Conservation (phyloP, 2,329 filamentous ascomycete species). For the Amauroascus verrucosus region DNA sequence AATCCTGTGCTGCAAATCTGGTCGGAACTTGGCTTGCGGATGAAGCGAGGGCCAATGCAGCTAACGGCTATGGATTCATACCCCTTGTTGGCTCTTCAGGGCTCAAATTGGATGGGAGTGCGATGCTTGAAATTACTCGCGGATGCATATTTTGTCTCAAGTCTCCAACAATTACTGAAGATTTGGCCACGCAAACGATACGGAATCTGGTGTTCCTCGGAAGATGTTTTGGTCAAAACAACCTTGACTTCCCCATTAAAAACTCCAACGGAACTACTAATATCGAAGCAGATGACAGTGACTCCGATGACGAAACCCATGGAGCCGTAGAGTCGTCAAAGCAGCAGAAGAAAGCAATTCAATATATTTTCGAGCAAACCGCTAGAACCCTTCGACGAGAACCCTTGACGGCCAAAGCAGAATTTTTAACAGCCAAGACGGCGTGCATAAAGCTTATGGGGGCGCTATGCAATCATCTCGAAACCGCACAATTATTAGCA, state of each 20-base stretch:
- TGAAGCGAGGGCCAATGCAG: constrained; percentile 55
- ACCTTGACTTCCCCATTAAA: constrained; percentile 35
- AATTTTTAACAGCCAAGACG: constrained; percentile 61
- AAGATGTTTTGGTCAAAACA: constrained; percentile 51
- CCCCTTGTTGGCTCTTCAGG: constrained; percentile 62
- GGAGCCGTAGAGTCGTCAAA: constrained; percentile 37
- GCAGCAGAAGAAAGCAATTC: constrained; percentile 46
- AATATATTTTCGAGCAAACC: constrained; percentile 68
- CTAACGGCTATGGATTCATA: constrained; percentile 44
- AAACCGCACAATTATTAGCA: constrained; percentile 47
- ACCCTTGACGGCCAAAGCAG: constrained; percentile 49
- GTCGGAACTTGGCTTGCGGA: constrained; percentile 70
- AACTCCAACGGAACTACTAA: constrained; percentile 33
- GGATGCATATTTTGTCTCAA: constrained; percentile 51
- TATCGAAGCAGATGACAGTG: constrained; percentile 31
- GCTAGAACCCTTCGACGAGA: constrained; percentile 71
- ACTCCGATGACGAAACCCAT: constrained; percentile 38
- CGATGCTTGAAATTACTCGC: constrained; percentile 51
- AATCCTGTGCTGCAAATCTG: constrained; percentile 64
- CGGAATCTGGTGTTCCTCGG: constrained; percentile 78
- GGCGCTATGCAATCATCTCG: constrained; percentile 54
- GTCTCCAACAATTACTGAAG: constrained; percentile 55
- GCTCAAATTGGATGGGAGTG: constrained; percentile 53
- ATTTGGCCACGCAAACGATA: constrained; percentile 65
- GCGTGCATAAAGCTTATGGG: constrained; percentile 65